Evolutionary conservation across 2,329 filamentous ascomycete genomes (phyloP).

Genomic region (Chaetothyriales sp.): DNA sequence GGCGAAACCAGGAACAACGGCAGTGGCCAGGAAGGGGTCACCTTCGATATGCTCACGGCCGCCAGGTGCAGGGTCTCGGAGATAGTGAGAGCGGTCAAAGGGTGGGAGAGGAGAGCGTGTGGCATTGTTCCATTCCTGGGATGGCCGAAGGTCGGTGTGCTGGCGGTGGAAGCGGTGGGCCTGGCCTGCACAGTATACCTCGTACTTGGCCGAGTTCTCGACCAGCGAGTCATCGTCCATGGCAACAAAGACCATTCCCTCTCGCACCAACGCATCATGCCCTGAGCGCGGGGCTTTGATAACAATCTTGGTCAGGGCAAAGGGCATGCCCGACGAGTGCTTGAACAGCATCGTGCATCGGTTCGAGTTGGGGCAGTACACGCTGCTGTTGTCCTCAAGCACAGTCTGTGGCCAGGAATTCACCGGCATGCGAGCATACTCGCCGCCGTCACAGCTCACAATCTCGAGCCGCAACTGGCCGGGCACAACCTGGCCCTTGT

Average conservation of each 20-base stretch:
- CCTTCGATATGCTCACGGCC: constrained; percentile 1
- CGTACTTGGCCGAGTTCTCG: constrained; percentile 56
- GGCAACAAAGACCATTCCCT: constrained; percentile 81
- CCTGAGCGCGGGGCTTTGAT: constrained; percentile 71
- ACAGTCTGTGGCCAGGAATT: constrained; percentile 64
- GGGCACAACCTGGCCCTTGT: constrained; percentile 72
- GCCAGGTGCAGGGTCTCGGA: constrained; percentile 10
- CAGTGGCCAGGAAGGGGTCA: constrained; percentile 3
- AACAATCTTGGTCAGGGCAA: constrained; percentile 69
- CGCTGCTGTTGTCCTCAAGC: constrained; percentile 62
- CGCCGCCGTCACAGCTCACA: constrained; percentile 73
- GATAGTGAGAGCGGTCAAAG: constrained; percentile 17
- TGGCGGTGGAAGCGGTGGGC: constrained; percentile 19
- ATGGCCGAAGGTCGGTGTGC: constrained; percentile 19
- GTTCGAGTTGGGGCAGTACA: constrained; percentile 82
- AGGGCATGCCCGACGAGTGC: constrained; percentile 66
- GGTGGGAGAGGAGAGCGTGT: constrained; percentile 24
- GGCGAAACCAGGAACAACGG: constrained; percentile 10
- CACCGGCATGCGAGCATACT: constrained; percentile 38
- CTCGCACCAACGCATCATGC: constrained; percentile 74
- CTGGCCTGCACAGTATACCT: constrained; percentile 48
- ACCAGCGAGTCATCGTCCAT: constrained; percentile 71
- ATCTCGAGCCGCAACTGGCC: constrained; percentile 75
- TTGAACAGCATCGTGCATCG: constrained; percentile 74
- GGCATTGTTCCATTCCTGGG: constrained; percentile 26